phyloP scores from a whole-genome alignment of 768 basidiomycete species.

The Gymnopilus junonius region DNA sequence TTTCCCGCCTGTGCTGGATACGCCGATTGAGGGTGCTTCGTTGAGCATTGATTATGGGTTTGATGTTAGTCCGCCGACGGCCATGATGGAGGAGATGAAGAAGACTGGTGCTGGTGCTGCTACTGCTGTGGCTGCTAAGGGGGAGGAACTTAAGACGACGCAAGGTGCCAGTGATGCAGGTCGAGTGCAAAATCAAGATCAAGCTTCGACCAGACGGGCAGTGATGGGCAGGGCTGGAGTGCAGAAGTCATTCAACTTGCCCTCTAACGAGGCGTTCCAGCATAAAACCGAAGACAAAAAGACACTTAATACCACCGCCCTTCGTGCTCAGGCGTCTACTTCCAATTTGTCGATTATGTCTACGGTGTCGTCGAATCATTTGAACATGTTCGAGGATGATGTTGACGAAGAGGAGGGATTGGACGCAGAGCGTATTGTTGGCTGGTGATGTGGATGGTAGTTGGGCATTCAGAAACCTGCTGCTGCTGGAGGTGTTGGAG shows the following conservation, averaged over 20 bases:
- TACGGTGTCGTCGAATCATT: slow-evolving; percentile 47
- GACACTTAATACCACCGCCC: background rate
- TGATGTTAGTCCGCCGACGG: slow-evolving; percentile 35
- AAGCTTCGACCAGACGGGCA: background rate
- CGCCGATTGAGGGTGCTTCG: slow-evolving; percentile 60
- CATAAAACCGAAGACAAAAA: background rate
- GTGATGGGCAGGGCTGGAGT: background rate
- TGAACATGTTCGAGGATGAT: slow-evolving; percentile 51
- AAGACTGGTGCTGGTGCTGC: background rate
- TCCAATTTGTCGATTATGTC: slow-evolving; percentile 29
- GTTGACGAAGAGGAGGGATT: slow-evolving; percentile 57
- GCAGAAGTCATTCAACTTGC: background rate
- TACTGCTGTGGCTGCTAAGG: background rate
- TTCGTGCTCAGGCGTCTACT: slow-evolving; percentile 15
- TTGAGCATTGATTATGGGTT: slow-evolving; percentile 45
- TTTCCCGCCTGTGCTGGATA: slow-evolving; percentile 62
- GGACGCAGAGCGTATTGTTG: slow-evolving; percentile 74
- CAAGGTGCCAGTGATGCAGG: background rate
- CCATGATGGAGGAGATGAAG: slow-evolving; percentile 17
- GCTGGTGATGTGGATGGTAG: slow-evolving; percentile 56
- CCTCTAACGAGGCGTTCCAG: slow-evolving; percentile 1
- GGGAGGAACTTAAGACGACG: background rate
- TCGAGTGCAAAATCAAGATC: background rate
- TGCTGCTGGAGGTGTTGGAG: background rate
- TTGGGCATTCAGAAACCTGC: slow-evolving; percentile 7